phyloP scores from a whole-genome alignment of 768 basidiomycete genomes.

The Serendipita indica region DNA sequence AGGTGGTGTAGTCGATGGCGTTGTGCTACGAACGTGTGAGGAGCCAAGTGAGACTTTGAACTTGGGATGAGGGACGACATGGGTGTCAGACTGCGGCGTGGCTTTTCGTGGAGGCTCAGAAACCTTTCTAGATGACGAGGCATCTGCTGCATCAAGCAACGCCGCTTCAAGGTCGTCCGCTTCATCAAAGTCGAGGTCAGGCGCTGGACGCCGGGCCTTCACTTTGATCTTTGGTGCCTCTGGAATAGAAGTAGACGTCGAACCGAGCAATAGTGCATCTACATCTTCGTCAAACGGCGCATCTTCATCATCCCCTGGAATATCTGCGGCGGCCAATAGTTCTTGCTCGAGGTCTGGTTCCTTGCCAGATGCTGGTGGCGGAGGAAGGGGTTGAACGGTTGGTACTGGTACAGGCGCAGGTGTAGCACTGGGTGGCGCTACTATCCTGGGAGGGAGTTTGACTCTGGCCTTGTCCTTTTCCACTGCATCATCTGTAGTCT shows the following conservation, averaged over 20 bases:
- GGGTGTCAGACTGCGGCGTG: not conserved
- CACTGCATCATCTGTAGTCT: constrained; percentile 8
- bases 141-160: constrained; percentile 10
- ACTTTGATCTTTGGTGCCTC: constrained; percentile 52
- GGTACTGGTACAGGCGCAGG: constrained; percentile 16
- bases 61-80: constrained; percentile 17
- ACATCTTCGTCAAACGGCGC: constrained; percentile 11
- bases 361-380: constrained; percentile 6
- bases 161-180: constrained; percentile 11
- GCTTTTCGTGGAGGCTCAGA: not conserved
- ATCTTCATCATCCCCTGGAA: constrained; percentile 6
- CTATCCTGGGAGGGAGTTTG: constrained; percentile 12
- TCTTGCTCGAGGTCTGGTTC: constrained; percentile 11
- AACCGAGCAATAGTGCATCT: constrained; percentile 12
- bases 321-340: constrained; percentile 5
- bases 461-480: constrained; percentile 7
- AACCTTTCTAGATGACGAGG: not conserved
- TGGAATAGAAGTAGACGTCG: constrained; percentile 21
- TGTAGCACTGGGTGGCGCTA: constrained; percentile 17
- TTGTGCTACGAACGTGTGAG: constrained; percentile 1
- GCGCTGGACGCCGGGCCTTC: constrained; percentile 9
- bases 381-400: not conserved
- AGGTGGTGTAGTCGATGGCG: not conserved
- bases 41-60: constrained; percentile 25
- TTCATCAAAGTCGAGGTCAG: constrained; percentile 8